These are phyloP conservation scores for Leishmania martiniquensis DNA, from an alignment of 208 protist species.

Conservation along the genomic window DNA sequence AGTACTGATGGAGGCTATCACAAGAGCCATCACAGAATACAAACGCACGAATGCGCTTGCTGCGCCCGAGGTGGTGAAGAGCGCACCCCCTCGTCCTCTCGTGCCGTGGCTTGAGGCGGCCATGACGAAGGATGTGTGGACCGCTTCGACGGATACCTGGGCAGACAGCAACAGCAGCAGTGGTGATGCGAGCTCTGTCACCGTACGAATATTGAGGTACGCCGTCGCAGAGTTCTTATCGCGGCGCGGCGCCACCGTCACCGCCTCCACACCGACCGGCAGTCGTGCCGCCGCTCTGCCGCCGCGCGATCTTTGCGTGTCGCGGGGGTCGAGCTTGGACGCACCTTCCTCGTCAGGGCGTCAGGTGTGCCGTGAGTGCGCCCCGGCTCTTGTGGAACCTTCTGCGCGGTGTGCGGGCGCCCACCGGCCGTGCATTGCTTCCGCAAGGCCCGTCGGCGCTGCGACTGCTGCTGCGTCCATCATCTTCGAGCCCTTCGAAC, in stretches of 20 bases:
- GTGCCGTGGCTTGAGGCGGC: conserved; percentile 23
- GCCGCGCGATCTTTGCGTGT: conserved; percentile 35
- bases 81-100: conserved; percentile 11
- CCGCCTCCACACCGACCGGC: conserved; percentile 39
- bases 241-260: conserved; percentile 49
- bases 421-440: neutral
- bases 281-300: conserved; percentile 32
- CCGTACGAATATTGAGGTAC: conserved; percentile 23
- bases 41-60: neutral
- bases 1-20: conserved; percentile 22
- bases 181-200: conserved; percentile 2
- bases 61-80: neutral
- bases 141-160: neutral
- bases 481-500: conserved; percentile 47
- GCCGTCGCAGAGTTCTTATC: conserved; percentile 42
- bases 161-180: neutral
- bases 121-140: conserved; percentile 26
- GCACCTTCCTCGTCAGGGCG: neutral
- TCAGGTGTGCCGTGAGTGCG: neutral
- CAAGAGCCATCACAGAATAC: neutral
- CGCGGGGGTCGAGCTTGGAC: neutral
- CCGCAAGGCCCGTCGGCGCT: neutral
- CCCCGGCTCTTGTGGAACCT: neutral
- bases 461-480: neutral
- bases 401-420: neutral